Percentiles rank a stretch among this genome's conserved stretches.
These are phyloP conservation scores for Candida gigantensis DNA, from an alignment of 1,139 yeast species.

Conservation along the genomic window DNA sequence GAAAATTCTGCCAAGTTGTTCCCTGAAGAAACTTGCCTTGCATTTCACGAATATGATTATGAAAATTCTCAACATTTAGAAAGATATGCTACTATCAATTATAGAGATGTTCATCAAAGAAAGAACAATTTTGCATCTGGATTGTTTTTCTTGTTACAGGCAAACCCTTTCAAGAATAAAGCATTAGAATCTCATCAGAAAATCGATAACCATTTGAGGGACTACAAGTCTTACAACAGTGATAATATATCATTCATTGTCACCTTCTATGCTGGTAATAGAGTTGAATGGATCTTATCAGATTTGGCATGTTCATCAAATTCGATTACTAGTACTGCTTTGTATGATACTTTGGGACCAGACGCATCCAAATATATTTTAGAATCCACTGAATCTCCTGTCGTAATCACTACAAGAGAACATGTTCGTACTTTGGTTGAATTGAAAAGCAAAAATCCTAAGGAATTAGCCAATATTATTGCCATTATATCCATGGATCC, in stretches of 20 bases:
- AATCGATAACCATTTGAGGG: conserved; percentile 26
- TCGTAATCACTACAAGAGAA: conserved; percentile 33
- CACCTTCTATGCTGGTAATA: conserved; percentile 35
- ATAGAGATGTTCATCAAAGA: conserved; percentile 22
- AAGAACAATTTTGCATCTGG: conserved; percentile 35
- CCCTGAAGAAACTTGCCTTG: conserved; percentile 29
- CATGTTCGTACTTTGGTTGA: conserved; percentile 28
- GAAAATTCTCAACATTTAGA: conserved; percentile 22
- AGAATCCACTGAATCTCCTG: conserved; percentile 36
- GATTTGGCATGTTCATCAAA: conserved; percentile 40
- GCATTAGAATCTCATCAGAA: conserved; percentile 25
- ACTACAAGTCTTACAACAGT: conserved; percentile 22
- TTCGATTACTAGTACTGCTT: conserved; percentile 39
- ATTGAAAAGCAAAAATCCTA: conserved; percentile 28
- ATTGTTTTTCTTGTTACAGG: conserved; percentile 28
- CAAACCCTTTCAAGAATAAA: conserved; percentile 29
- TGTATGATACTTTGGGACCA: conserved; percentile 43
- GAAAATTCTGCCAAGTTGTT: conserved; percentile 21
- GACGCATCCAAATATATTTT: conserved; percentile 37
- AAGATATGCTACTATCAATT: conserved; percentile 22
- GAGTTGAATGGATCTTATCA: conserved; percentile 41
- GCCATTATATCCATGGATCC: conserved; percentile 41
- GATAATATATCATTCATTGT: conserved; percentile 34
- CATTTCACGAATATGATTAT: conserved; percentile 33
- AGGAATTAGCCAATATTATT: conserved; percentile 28